These are phyloP conservation scores for Colletotrichum echinochloae DNA, from an alignment of 2,329 filamentous ascomycete genomes.

Conservation along the genomic window DNA sequence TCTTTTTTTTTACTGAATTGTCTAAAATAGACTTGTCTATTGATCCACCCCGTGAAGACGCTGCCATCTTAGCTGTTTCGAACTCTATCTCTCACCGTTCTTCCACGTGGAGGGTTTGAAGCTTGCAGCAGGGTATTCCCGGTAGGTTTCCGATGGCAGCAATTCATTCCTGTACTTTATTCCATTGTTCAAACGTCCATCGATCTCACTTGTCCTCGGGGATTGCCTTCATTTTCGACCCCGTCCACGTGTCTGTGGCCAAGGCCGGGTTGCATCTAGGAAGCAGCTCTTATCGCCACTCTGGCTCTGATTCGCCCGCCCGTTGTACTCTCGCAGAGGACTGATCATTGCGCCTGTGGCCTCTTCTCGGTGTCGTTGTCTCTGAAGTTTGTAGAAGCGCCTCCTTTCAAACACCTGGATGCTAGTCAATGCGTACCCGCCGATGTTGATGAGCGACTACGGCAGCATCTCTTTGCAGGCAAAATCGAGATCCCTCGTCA, in stretches of 20 bases:
- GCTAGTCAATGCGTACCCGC: slow-evolving; percentile 55
- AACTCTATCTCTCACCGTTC: slow-evolving; percentile 5
- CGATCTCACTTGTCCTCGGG: too few relatives aligned
- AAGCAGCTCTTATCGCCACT: neutral
- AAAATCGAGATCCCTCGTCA: slow-evolving; percentile 52
- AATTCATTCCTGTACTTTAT: too few relatives aligned
- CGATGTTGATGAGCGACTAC: slow-evolving; percentile 54
- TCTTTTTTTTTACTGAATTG: neutral
- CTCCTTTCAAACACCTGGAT: slow-evolving; percentile 26
- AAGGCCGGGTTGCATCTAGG: neutral
- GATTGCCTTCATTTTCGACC: neutral
- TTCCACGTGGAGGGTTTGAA: slow-evolving; percentile 15
- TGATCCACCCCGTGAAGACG: slow-evolving; percentile 28
- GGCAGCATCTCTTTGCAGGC: slow-evolving; percentile 48
- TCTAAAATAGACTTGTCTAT: neutral
- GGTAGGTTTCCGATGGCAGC: neutral
- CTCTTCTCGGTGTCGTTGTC: slow-evolving; percentile 1
- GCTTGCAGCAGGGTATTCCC: neutral
- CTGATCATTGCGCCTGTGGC: neutral
- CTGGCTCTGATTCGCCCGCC: neutral
- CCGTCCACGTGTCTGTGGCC: neutral
- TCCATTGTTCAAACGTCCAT: neutral
- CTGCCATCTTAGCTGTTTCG: neutral
- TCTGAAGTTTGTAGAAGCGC: slow-evolving; percentile 20
- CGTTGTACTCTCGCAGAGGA: neutral